Evolutionary conservation across 176 grass and related monocot species (phyloP).

Genomic region (Cocos nucifera): DNA sequence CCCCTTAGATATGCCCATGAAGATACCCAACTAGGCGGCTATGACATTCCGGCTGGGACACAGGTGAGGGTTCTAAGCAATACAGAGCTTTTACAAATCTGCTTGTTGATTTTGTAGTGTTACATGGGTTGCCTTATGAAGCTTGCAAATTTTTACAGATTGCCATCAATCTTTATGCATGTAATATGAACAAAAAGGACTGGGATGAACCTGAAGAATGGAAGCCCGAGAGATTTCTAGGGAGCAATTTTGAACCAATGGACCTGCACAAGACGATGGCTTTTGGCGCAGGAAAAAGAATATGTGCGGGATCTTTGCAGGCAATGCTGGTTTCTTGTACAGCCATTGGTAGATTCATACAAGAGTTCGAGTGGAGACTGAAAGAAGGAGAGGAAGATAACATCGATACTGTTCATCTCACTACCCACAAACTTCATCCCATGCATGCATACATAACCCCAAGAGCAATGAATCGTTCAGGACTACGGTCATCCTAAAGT

Average conservation of each 20-base stretch:
- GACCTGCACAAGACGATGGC: conserved; percentile 76
- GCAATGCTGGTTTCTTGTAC: conserved; percentile 40
- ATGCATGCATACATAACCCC: conserved; percentile 40
- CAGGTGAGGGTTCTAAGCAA: conserved; percentile 28
- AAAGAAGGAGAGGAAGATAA: conserved; percentile 60
- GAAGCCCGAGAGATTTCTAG: conserved; percentile 73
- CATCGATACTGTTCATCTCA: conserved; percentile 59
- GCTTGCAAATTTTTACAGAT: conserved; percentile 26
- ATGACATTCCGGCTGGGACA: conserved; percentile 39
- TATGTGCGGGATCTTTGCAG: conserved; percentile 53
- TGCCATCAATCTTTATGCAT: conserved; percentile 67
- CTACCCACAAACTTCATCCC: conserved; percentile 49
- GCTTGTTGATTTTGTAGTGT: background rate
- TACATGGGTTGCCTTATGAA: too few species aligned
- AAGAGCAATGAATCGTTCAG: conserved; percentile 20
- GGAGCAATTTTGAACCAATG: conserved; percentile 19
- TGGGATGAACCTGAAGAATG: conserved; percentile 63
- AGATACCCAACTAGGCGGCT: conserved; percentile 48
- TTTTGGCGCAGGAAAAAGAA: conserved; percentile 65
- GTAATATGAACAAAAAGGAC: conserved; percentile 71
- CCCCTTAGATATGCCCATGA: conserved; percentile 73
- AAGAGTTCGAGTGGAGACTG: conserved; percentile 63
- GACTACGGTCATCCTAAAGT: too few species aligned
- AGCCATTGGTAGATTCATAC: conserved; percentile 56
- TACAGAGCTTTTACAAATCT: background rate